Evolutionary conservation across 768 basidiomycete species (phyloP).

Genomic region (Tricholoma furcatifolium): DNA sequence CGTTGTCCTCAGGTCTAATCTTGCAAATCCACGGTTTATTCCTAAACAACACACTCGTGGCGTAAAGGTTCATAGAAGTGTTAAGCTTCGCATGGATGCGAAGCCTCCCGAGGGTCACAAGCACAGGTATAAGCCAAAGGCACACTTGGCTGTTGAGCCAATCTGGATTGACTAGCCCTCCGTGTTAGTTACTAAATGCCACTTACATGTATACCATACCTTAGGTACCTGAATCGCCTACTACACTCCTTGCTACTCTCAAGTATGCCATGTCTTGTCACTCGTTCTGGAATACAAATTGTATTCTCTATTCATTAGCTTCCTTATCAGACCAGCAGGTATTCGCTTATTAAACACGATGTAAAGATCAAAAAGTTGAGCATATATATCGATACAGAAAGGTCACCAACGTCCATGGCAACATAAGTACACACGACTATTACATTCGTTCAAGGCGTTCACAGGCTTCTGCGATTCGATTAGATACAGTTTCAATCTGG

Average conservation of each 20-base stretch:
- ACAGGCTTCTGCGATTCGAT: conserved; percentile 30
- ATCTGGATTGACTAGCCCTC: conserved; percentile 33
- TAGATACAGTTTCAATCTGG: conserved; percentile 30
- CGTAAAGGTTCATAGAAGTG: conserved; percentile 46
- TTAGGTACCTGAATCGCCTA: no score
- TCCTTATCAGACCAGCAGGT: no score
- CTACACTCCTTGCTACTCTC: no score
- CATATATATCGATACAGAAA: no score
- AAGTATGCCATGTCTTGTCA: no score
- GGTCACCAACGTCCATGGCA: no score
- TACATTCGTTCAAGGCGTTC: conserved; percentile 11
- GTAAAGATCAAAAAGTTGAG: no score
- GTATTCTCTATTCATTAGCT: no score
- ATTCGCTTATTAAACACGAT: no score
- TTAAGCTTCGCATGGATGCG: conserved; percentile 54
- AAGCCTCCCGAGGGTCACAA: conserved; percentile 22
- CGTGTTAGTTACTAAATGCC: no score
- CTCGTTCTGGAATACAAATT: no score
- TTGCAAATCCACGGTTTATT: conserved; percentile 36
- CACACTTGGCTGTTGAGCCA: conserved; percentile 27
- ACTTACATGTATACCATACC: no score
- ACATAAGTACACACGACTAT: background rate
- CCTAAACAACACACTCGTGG: conserved; percentile 35
- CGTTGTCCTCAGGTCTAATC: conserved; percentile 22
- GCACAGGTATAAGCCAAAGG: conserved; percentile 26